Evolutionary conservation across 2,329 filamentous ascomycete species (phyloP), one percentile per base, ranked within the genome.

Genomic region (Calonectria naviculata): DNA sequence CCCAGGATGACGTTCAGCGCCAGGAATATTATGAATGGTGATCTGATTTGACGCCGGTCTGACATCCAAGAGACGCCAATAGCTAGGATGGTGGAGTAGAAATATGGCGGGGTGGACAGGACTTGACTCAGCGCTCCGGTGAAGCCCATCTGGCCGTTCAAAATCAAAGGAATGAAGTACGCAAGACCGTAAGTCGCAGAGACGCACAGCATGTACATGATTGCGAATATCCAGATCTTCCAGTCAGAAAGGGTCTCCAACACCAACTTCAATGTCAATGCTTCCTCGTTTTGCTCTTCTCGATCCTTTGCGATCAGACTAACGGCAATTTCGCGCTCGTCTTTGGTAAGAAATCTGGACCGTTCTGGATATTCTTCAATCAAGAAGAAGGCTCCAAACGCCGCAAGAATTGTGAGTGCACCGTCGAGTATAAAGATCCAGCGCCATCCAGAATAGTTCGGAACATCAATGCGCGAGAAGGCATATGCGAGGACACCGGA

Each of bases 81-180:
- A 17, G 62, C 42, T 12, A 65, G 28, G 12, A 65, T 49, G 17
- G 29, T 21, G 13, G 42, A 8, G 15, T 41, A 65, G 31, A 65
- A 46, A 31, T 66, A 66, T 34, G 64, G 64, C 4, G 64, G 64
- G 21, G 64, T 58, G 5, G 49, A 21, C 9, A 66, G 28, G 28
- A 58, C 15, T 38, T 66, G 64, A 38, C 49, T 58, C 9, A 66
- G 49, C 5, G 64, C 64, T n/a, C 47, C 64, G 9, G 9, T 60
- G 64, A 66, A 66, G 19, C 64, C 64, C 64, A 66, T 44, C 29
- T 54, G n/a, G 4, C 24, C 64, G 10, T 66, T 60, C 36, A 66
- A 21, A n/a, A 66, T 66, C 24, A 66, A n/a, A 10, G 64, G 64
- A 9, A 66, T 58, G n/a, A 66, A 66, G 36, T 66, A 66, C 4